Conservation (phyloP, 345 rosid genomes). For the Crucihimalaya himalaica region DNA sequence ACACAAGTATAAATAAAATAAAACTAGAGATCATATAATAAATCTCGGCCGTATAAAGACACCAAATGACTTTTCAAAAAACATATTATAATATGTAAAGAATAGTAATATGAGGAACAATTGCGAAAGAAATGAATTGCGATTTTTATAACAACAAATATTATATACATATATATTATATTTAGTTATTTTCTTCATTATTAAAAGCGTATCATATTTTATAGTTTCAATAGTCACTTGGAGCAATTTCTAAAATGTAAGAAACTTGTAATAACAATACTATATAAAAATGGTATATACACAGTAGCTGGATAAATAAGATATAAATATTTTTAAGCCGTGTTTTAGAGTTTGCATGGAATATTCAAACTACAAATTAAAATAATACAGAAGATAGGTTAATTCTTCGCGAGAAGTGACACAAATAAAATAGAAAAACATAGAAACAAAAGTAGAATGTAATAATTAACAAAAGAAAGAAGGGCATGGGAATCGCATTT, state of each 20-base stretch:
- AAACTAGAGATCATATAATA: slow-evolving; percentile 18
- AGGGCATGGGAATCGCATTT: slow-evolving; percentile 41
- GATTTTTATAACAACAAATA: too few relatives aligned
- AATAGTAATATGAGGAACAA: too few relatives aligned
- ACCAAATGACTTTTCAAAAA: slow-evolving; percentile 36
- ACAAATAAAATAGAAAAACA: background rate
- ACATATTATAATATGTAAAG: background rate
- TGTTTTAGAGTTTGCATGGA: slow-evolving; percentile 26
- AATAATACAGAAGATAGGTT: background rate
- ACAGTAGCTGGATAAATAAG: slow-evolving; percentile 2
- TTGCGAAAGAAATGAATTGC: too few relatives aligned
- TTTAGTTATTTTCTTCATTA: too few relatives aligned
- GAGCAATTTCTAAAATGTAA: too few relatives aligned
- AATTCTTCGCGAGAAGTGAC: background rate
- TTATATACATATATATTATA: too few relatives aligned
- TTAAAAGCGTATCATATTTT: too few relatives aligned
- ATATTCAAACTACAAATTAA: slow-evolving; percentile 28
- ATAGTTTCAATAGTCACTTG: too few relatives aligned
- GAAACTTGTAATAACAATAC: slow-evolving; percentile 10
- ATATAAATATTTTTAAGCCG: background rate
- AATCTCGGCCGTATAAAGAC: slow-evolving; percentile 36
- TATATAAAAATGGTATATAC: slow-evolving; percentile 3
- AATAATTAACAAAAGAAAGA: slow-evolving; percentile 18
- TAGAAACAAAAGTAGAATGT: background rate
- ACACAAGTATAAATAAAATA: background rate